These are phyloP conservation scores for Carnegiea gigantea DNA, from an alignment of 179 eudicot genomes.

Conservation along the genomic window DNA sequence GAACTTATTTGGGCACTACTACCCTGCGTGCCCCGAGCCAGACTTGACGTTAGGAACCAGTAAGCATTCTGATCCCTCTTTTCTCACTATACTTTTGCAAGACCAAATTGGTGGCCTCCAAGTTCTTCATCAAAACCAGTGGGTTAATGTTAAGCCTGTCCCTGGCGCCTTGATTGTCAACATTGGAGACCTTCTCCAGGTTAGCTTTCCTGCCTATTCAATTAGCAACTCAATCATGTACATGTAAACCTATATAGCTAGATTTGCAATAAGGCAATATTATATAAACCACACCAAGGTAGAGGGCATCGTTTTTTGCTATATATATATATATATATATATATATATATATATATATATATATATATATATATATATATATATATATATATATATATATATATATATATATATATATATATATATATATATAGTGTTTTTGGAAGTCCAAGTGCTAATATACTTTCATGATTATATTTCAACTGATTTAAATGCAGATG, in stretches of 20 bases:
- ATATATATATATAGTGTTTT: too few species aligned
- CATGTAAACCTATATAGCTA: too few species aligned
- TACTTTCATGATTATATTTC: neutral
- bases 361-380: too few species aligned
- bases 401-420: too few species aligned
- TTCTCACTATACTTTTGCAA: slow-evolving; percentile 27
- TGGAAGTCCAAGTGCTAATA: too few species aligned
- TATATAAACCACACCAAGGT: too few species aligned
- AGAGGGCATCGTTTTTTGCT: too few species aligned
- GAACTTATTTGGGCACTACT: slow-evolving; percentile 23
- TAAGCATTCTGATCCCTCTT: slow-evolving; percentile 23
- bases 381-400: too few species aligned
- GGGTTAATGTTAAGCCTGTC: slow-evolving; percentile 22
- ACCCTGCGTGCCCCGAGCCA: slow-evolving; percentile 36
- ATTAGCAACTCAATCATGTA: too few species aligned
- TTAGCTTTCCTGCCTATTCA: neutral
- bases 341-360: too few species aligned
- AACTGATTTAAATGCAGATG: slow-evolving; percentile 13
- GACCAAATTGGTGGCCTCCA: slow-evolving; percentile 17
- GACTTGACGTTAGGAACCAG: slow-evolving; percentile 21
- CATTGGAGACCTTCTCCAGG: slow-evolving; percentile 16
- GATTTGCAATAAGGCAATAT: too few species aligned
- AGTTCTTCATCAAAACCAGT: slow-evolving; percentile 14
- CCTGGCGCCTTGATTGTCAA: slow-evolving; percentile 20
- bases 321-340: too few species aligned